Evolutionary conservation across 2,329 filamentous ascomycete species (phyloP), one percentile per base, ranked within the genome.

Genomic region (Drechmeria coniospora): DNA sequence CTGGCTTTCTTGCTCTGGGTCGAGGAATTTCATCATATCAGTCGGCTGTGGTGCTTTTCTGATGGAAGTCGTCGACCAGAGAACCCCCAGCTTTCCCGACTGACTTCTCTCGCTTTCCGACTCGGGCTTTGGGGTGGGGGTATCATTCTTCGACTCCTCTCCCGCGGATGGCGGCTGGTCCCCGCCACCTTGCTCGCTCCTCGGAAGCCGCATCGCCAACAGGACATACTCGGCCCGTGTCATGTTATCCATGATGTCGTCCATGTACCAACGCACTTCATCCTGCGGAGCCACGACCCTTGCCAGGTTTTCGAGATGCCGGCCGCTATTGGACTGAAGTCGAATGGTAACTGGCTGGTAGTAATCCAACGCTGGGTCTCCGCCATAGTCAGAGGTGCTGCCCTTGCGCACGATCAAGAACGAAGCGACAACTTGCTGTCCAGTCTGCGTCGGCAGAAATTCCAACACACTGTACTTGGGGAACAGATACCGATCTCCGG

Each of bases 401-500:
- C 74, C 79, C 47, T 76, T 77, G 26, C 78, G 73, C 5, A 81
- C 77, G 33, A 86, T 72, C 8, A 90, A 57, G 44, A 87, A 90
- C 1, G 79, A 86, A 3, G 75, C 75, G 23, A 83, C 65, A 2
- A 80, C 65, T 32, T 74, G 64, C 27, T 70, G 67, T 2, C 68
- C 67, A 4, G 58, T 50, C 8, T 57, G 44, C 2, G 49, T 43
- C 6, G 53, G 49, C 2, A 74, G 56, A 43, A 71, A 74, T 45
- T 90, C 79, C 27, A 87, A 49, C 19, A 87, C 76, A 49, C 75
- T 79, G 45, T 79, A 77, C 38, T 75, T 79, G 2, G 81, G 81
- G 36, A 90, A 86, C 26, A 82, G 55, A 45, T 80, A 86, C 15
- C 79, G 68, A 47, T 87, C 80, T 25, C 78, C 79, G 3, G 59